These are phyloP conservation scores for Rhizoclosmatium sp. DNA, from an alignment of 192 early-diverging fungal genomes.

Conservation along the genomic window DNA sequence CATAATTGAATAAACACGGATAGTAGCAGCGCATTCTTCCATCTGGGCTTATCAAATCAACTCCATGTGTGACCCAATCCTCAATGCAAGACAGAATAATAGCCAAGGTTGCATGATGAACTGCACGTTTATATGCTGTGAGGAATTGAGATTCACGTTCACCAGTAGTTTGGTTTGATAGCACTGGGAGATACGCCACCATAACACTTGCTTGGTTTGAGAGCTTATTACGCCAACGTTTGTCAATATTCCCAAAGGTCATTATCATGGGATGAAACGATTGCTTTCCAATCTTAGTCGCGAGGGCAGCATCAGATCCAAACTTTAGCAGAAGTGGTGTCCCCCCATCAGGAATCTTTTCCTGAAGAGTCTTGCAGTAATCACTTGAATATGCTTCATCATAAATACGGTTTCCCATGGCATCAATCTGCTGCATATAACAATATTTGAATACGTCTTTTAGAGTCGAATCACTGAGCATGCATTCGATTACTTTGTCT, in stretches of 20 bases:
- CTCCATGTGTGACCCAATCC: neutral
- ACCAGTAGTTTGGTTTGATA: neutral
- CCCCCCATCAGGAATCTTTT: neutral
- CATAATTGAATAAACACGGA: neutral
- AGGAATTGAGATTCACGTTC: neutral
- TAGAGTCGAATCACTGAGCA: neutral
- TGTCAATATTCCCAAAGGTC: neutral
- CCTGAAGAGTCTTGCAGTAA: neutral
- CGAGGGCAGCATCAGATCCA: conserved; percentile 3
- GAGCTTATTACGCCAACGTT: neutral
- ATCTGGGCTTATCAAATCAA: neutral
- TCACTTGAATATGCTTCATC: conserved; percentile 1
- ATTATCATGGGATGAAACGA: neutral
- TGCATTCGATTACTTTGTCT: neutral
- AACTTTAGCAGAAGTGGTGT: neutral
- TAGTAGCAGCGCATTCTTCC: neutral
- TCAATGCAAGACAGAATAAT: neutral
- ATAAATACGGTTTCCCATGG: neutral
- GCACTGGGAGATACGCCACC: neutral
- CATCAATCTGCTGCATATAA: neutral
- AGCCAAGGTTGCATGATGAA: neutral
- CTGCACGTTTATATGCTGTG: conserved; percentile 1
- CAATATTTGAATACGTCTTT: neutral
- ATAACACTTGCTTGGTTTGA: neutral
- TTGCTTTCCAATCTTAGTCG: conserved; percentile 7